Conservation (phyloP, 306 rosid species). For the Pterocarpus macrocarpus region DNA sequence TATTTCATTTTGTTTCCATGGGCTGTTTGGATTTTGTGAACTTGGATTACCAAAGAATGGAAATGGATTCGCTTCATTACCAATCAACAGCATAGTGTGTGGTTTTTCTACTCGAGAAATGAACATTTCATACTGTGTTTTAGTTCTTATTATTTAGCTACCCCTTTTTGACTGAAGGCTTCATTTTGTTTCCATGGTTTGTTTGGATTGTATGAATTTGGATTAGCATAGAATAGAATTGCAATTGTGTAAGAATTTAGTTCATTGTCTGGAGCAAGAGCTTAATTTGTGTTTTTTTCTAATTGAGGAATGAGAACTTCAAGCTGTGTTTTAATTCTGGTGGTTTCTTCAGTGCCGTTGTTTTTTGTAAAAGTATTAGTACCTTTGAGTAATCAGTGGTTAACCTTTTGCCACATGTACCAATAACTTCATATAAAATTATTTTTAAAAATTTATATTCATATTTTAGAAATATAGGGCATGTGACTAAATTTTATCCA, state of each 20-base stretch:
- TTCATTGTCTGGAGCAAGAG: conserved; percentile 5
- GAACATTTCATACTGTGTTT: conserved; percentile 24
- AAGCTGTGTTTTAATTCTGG: conserved; percentile 3
- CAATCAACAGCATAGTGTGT: conserved; percentile 10
- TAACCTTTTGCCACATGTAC: background rate
- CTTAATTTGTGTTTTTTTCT: conserved; percentile 16
- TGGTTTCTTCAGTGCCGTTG: background rate
- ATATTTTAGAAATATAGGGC: background rate
- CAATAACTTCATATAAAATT: background rate
- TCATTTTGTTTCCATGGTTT: conserved; percentile 8
- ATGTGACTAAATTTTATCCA: background rate
- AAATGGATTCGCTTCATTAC: background rate
- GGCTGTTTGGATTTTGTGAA: conserved; percentile 21
- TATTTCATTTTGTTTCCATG: background rate
- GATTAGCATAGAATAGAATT: conserved; percentile 24
- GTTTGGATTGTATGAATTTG: conserved; percentile 30
- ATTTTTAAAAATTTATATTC: background rate
- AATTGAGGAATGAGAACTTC: conserved; percentile 19
- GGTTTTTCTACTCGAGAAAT: conserved; percentile 30
- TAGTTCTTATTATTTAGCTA: background rate
- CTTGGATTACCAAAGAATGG: conserved; percentile 4
- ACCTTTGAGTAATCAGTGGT: background rate
- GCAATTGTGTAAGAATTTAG: conserved; percentile 11
- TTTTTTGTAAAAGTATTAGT: background rate
- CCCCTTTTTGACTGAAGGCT: background rate